Percentiles rank a stretch among this genome's conserved stretches.
Evolutionary conservation across 805 yeast species (phyloP).

Genomic region (Kazachstania psychrophila): DNA sequence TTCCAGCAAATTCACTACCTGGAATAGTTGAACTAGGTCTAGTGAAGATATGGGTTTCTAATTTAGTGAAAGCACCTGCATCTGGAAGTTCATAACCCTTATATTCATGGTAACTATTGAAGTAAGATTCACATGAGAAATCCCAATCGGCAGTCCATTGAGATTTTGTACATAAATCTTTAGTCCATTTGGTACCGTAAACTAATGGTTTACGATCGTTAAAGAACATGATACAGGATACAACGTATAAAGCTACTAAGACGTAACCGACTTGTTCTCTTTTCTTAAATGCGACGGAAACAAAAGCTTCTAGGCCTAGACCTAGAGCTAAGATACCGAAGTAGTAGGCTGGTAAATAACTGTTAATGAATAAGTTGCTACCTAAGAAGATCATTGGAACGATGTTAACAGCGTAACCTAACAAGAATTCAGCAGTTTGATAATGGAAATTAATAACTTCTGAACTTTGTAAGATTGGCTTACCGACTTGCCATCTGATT

Average conservation of each 20-base stretch:
- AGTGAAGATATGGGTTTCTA: constrained; percentile 1
- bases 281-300: constrained; percentile 33
- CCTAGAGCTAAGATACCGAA: constrained; percentile 73
- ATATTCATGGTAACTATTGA: constrained; percentile 21
- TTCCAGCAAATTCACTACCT: not conserved
- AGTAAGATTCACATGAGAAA: constrained; percentile 66
- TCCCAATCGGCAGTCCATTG: constrained; percentile 71
- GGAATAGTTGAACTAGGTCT: not conserved
- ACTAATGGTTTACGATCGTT: constrained; percentile 57
- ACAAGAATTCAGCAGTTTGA: constrained; percentile 48
- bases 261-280: constrained; percentile 38
- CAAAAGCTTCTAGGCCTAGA: constrained; percentile 48
- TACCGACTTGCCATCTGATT: constrained; percentile 59
- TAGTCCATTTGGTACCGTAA: constrained; percentile 77
- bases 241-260: constrained; percentile 40
- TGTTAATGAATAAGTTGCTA: constrained; percentile 85
- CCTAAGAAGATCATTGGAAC: constrained; percentile 77
- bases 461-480: constrained; percentile 39
- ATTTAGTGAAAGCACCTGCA: not conserved
- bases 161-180: constrained; percentile 49
- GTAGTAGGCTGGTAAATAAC: constrained; percentile 85
- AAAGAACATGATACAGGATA: constrained; percentile 47
- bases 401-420: constrained; percentile 71
- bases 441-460: constrained; percentile 54
- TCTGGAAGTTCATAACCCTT: constrained; percentile 1